Conservation (phyloP, 805 yeast genomes). For the Candida ovalis region DNA sequence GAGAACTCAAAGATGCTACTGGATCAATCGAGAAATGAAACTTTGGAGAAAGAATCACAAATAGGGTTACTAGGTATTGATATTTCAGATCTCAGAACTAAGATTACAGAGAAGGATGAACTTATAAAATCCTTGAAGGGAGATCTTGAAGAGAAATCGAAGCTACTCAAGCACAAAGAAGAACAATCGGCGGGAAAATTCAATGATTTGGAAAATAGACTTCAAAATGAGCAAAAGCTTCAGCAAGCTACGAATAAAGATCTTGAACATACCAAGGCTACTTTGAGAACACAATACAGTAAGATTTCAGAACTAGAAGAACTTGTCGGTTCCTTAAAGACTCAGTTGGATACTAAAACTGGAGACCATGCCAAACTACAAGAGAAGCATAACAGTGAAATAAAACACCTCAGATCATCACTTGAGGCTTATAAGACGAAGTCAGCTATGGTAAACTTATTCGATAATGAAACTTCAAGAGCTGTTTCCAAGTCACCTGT, state of each 20-base stretch:
- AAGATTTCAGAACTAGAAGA: neutral
- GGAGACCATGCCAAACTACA: conserved; percentile 6
- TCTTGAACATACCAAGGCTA: conserved; percentile 1
- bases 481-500: conserved; percentile 6
- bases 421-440: conserved; percentile 19
- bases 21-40: neutral
- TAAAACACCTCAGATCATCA: conserved; percentile 11
- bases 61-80: neutral
- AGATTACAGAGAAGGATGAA: neutral
- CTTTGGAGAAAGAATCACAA: neutral
- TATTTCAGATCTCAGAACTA: neutral
- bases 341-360: neutral
- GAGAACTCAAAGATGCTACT: neutral
- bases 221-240: conserved; percentile 2
- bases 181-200: neutral
- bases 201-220: neutral
- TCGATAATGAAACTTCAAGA: conserved; percentile 2
- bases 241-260: conserved; percentile 3
- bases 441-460: conserved; percentile 13
- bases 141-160: conserved; percentile 1
- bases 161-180: neutral
- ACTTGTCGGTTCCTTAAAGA: neutral
- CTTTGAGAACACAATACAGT: neutral
- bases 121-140: neutral
- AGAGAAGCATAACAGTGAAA: conserved; percentile 13